These are phyloP conservation scores for Fusarium buxicola DNA, from an alignment of 2,329 filamentous ascomycete species.

Conservation along the genomic window DNA sequence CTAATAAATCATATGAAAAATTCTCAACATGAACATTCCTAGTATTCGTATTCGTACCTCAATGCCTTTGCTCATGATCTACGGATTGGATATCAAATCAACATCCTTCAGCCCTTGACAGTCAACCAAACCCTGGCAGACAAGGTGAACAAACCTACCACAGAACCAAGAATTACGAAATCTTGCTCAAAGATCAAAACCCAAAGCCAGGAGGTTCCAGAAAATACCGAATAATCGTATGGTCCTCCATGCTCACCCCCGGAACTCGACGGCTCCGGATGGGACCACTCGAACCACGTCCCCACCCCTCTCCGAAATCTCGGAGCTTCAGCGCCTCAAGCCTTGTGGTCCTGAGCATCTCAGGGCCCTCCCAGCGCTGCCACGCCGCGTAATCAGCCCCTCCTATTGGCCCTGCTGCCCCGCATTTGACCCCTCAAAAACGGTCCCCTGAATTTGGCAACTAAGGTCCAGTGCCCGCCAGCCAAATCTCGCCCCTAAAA, in stretches of 20 bases:
- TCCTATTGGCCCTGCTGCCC: slow-evolving; percentile 36
- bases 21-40: background rate
- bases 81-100: background rate
- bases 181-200: background rate
- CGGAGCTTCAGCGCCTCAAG: background rate
- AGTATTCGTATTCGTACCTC: slow-evolving; percentile 38
- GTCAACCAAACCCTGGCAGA: background rate
- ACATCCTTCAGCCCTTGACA: background rate
- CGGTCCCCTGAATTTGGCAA: slow-evolving; percentile 34
- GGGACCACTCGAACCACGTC: slow-evolving; percentile 43
- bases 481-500: slow-evolving; percentile 37
- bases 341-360: background rate
- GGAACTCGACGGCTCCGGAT: slow-evolving; percentile 40
- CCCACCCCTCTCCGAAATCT: slow-evolving; percentile 35
- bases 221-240: slow-evolving; percentile 46
- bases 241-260: slow-evolving; percentile 37
- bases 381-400: slow-evolving; percentile 36
- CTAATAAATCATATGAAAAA: background rate
- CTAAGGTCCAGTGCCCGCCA: too few species aligned
- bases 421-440: slow-evolving; percentile 43
- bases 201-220: slow-evolving; percentile 24
- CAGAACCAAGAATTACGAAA: slow-evolving; percentile 15
- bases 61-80: background rate
- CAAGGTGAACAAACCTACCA: slow-evolving; percentile 8
- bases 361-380: slow-evolving; percentile 6